Evolutionary conservation across 2,329 filamentous ascomycete species (phyloP).

Genomic region (Colletotrichum euphorbiae): DNA sequence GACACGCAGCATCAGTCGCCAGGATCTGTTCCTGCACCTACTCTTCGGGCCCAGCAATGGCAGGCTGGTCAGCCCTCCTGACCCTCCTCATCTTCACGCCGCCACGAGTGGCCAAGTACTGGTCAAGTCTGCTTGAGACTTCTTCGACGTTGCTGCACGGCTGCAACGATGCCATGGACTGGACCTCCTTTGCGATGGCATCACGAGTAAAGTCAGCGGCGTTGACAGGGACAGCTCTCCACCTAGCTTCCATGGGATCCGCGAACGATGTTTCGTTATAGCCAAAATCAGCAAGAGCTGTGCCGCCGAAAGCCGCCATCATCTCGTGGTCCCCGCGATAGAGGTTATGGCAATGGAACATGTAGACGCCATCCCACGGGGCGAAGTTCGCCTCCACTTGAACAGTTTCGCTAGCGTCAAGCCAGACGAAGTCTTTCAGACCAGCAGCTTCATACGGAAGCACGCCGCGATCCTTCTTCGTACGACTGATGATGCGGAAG

Average conservation of each 20-base stretch:
- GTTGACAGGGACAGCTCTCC: constrained; percentile 42
- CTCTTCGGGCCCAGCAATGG: too few relatives aligned
- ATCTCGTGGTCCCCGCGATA: constrained; percentile 60
- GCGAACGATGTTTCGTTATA: constrained; percentile 53
- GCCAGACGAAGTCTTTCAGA: constrained; percentile 69
- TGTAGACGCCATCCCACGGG: constrained; percentile 64
- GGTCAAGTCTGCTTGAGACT: neutral
- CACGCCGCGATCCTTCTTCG: constrained; percentile 55
- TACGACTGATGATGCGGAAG: constrained; percentile 64
- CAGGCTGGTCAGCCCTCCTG: constrained; percentile 5
- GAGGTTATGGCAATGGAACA: constrained; percentile 62
- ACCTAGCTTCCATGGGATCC: constrained; percentile 53
- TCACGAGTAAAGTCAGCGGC: constrained; percentile 8
- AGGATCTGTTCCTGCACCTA: too few relatives aligned
- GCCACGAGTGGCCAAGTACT: constrained; percentile 18
- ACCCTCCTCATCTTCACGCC: constrained; percentile 42
- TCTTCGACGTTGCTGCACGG: constrained; percentile 29
- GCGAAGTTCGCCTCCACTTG: constrained; percentile 63
- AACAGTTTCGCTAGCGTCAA: constrained; percentile 62
- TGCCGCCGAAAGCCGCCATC: constrained; percentile 61
- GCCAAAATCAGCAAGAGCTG: constrained; percentile 50
- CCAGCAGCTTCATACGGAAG: constrained; percentile 65
- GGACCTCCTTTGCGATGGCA: constrained; percentile 20
- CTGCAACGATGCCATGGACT: constrained; percentile 34
- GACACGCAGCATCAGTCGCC: too few relatives aligned